These are phyloP conservation scores for Pugionium dolabratum DNA, from an alignment of 345 rosid species.

Conservation along the genomic window DNA sequence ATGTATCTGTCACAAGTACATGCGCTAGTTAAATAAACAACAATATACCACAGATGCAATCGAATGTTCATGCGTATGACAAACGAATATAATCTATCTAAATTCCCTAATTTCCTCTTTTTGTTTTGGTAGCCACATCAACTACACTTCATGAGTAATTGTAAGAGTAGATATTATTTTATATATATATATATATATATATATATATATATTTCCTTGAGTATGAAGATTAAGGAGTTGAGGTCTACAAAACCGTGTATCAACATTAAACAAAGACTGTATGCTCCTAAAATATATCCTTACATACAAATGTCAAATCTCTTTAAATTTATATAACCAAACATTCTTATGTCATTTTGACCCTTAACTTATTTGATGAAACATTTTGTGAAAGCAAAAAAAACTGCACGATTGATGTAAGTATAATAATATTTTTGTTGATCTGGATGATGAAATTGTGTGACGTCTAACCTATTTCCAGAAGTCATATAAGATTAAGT, in stretches of 20 bases:
- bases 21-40: too few relatives aligned
- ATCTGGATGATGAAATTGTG: slow-evolving; percentile 5
- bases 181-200: too few relatives aligned
- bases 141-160: too few relatives aligned
- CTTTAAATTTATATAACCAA: slow-evolving; percentile 1
- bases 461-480: slow-evolving; percentile 22
- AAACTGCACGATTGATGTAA: slow-evolving; percentile 9
- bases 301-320: slow-evolving; percentile 11
- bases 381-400: background rate
- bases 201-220: too few relatives aligned
- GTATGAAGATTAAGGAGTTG: background rate
- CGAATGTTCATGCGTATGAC: too few relatives aligned
- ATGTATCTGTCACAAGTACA: too few relatives aligned
- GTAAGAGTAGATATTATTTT: too few relatives aligned
- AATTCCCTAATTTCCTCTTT: too few relatives aligned
- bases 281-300: background rate
- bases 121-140: too few relatives aligned
- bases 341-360: slow-evolving; percentile 28
- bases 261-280: slow-evolving; percentile 1
- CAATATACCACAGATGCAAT: too few relatives aligned
- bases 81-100: too few relatives aligned
- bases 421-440: slow-evolving; percentile 10
- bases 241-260: slow-evolving; percentile 21
- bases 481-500: slow-evolving; percentile 17
- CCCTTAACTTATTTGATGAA: slow-evolving; percentile 28